Evolutionary conservation across 805 yeast genomes (phyloP), one percentile per base, ranked within the genome.

Genomic region (Pichia rugopelliculosa): DNA sequence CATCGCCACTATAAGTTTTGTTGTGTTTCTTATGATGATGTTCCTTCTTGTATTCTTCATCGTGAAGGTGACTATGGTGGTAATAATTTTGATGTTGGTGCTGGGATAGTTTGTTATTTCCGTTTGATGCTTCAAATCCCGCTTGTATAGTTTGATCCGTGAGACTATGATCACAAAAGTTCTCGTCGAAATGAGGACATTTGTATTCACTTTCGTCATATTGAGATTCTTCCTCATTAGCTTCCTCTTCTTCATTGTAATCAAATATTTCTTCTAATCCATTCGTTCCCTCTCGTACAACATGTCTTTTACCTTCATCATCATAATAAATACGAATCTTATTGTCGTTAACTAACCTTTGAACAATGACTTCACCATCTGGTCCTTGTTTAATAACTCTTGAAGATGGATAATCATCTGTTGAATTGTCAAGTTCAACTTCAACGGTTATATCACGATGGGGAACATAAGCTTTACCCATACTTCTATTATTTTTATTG

Each of bases 321-420:
- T 50, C 49, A 24, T 39, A 41, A 13, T 30, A 61, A 17, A 59
- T 63, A 22, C 58, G 62, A 11, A 58, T 47, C 10, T 53, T 49
- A 27, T 53, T 51, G 44, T 33, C 52, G 47, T 53, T 56, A 22
- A 56, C 57, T 44, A 79, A 59, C 44, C 77, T 73, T 56, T 84
- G 84, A 22, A 87, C 88, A 42, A 85, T 76, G 6, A 86, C 84
- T 55, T 84, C 87, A 8, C 95, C 95, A 60, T 85, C 83, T 6
- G 62, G 53, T 4, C 77, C 84, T 55, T 82, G 80, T 54, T 78
- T 82, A 41, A 84, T 79, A 5, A 84, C 80, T 48, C 93, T 64
- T 9, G 89, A 82, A 13, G 76, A 73, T 3, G 93, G 93, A 58
- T 84, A 84, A 15, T 82, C 87, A 33, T 76, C 73, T 36, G 73